phyloP scores from a whole-genome alignment of 495 filamentous ascomycete species.

The Eremomyces bilateralis region DNA sequence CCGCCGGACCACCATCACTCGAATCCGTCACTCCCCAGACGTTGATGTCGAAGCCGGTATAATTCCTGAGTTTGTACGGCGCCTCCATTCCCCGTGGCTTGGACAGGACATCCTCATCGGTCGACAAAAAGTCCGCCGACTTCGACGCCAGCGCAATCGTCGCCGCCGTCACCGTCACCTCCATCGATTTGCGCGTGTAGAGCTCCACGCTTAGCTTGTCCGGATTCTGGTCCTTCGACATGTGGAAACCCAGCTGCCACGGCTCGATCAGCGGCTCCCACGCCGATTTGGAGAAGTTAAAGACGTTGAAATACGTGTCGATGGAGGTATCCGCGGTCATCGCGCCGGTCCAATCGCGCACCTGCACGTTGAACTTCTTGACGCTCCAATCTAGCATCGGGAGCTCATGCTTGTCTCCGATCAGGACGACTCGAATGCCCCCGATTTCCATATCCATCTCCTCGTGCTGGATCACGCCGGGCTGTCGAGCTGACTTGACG shows the following conservation, averaged over 20 bases:
- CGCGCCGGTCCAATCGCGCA: slow-evolving; percentile 75
- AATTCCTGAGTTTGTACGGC: slow-evolving; percentile 81
- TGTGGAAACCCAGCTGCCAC: slow-evolving; percentile 80
- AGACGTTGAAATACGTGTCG: slow-evolving; percentile 86
- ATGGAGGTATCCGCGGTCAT: slow-evolving; percentile 73
- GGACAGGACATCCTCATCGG: slow-evolving; percentile 78
- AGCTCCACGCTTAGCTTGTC: slow-evolving; percentile 66
- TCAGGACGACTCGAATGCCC: slow-evolving; percentile 80
- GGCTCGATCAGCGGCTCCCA: slow-evolving; percentile 96
- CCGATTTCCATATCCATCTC: slow-evolving; percentile 66
- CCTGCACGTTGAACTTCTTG: slow-evolving; percentile 63
- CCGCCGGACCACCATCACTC: slow-evolving; percentile 35
- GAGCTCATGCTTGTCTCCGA: slow-evolving; percentile 86
- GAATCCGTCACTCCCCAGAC: slow-evolving; percentile 47
- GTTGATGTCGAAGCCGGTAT: slow-evolving; percentile 77
- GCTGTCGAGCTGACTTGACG: slow-evolving; percentile 6
- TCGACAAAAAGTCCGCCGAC: slow-evolving; percentile 71
- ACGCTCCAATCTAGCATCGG: slow-evolving; percentile 87
- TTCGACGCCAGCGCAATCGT: slow-evolving; percentile 86
- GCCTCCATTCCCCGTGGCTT: slow-evolving; percentile 84
- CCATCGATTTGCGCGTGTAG: slow-evolving; percentile 70
- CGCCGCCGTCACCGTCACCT: slow-evolving; percentile 80
- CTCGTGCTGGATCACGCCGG: slow-evolving; percentile 49
- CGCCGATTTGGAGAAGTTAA: slow-evolving; percentile 95
- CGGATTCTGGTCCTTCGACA: slow-evolving; percentile 55